Evolutionary conservation across 768 basidiomycete species (phyloP).

Genomic region (Mycena epipterygia): DNA sequence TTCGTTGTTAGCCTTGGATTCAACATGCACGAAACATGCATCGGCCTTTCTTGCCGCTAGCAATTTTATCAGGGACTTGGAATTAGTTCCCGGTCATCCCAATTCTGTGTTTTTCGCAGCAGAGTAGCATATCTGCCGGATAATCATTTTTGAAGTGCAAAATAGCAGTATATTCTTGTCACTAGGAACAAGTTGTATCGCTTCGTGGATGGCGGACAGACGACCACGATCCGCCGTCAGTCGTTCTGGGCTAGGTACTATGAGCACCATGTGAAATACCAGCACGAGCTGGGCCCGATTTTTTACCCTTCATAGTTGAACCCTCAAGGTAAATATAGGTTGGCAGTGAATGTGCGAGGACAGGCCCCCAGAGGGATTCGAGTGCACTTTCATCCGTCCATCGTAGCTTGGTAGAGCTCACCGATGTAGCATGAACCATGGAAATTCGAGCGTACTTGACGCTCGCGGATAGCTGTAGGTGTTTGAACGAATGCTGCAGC

Average conservation of each 20-base stretch:
- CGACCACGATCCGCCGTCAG: not conserved
- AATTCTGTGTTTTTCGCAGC: not conserved
- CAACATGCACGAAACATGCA: not conserved
- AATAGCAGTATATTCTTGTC: not conserved
- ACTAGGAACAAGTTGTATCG: not conserved
- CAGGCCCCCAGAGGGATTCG: slow-evolving; percentile 6
- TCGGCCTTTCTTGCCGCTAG: not conserved
- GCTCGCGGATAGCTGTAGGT: not conserved
- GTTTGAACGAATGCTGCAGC: not conserved
- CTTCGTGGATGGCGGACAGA: not conserved
- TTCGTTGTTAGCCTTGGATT: not conserved
- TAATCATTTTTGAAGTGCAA: not conserved
- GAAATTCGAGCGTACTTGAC: not conserved
- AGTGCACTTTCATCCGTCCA: slow-evolving; percentile 6
- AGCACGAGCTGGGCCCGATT: not conserved
- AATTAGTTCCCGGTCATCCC: slow-evolving; percentile 2
- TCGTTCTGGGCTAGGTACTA: not conserved
- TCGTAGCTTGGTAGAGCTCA: not conserved
- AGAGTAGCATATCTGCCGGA: too few relatives aligned
- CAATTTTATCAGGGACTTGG: not conserved
- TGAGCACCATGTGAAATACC: not conserved
- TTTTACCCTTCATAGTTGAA: not conserved
- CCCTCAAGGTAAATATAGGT: slow-evolving; percentile 5
- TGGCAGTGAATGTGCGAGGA: not conserved
- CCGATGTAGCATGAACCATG: not conserved